phyloP scores from a whole-genome alignment of 306 rosid genomes.

The Oemleria cerasiformis region DNA sequence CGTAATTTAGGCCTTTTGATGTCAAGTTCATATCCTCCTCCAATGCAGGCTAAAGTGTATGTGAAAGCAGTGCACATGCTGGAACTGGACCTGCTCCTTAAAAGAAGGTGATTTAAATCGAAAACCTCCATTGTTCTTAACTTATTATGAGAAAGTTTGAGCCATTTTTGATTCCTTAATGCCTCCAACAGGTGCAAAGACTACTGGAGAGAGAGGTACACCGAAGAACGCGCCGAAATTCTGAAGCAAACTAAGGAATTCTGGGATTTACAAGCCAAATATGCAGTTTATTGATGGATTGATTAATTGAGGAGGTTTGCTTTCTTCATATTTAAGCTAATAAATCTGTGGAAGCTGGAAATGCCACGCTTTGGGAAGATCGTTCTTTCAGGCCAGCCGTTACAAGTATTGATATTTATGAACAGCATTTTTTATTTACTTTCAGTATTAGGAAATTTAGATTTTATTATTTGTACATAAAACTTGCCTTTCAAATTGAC shows the following conservation, averaged over 20 bases:
- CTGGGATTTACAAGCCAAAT: slow-evolving; percentile 66
- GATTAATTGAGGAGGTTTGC: neutral
- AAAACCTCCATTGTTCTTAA: neutral
- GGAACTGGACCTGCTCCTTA: slow-evolving; percentile 71
- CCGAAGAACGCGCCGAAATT: slow-evolving; percentile 40
- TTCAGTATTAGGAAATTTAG: neutral
- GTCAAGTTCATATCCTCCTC: slow-evolving; percentile 1
- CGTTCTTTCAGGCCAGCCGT: neutral
- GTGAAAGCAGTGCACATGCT: slow-evolving; percentile 62
- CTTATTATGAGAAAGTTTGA: neutral
- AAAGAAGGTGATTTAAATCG: slow-evolving; percentile 54
- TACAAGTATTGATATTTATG: too few species aligned
- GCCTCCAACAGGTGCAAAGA: slow-evolving; percentile 53
- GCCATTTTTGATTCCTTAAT: slow-evolving; percentile 2
- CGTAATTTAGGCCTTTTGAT: neutral
- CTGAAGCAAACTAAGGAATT: slow-evolving; percentile 64
- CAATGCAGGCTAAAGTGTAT: slow-evolving; percentile 60
- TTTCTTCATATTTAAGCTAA: neutral
- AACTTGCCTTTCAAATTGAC: neutral
- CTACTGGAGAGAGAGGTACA: slow-evolving; percentile 68
- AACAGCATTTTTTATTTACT: neutral
- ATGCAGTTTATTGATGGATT: slow-evolving; percentile 29
- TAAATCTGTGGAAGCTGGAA: neutral
- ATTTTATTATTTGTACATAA: neutral
- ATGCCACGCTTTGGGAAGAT: neutral